Evolutionary conservation across 345 rosid genomes (phyloP), one percentile per base, ranked within the genome.

Genomic region (Linum lewisii): DNA sequence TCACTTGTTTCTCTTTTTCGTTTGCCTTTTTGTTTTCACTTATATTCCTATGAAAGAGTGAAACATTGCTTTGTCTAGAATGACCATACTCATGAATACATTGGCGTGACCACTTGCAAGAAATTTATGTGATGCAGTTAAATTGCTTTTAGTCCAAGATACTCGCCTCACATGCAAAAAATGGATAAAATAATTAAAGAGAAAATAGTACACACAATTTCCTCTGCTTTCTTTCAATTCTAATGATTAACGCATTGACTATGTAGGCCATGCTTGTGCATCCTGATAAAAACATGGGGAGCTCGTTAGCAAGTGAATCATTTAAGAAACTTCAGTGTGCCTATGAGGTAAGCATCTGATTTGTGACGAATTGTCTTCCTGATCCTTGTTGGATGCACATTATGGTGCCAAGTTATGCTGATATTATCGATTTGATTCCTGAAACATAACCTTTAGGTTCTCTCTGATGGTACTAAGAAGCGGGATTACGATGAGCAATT

Each of bases 221-320:
- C 47, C 18, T 4, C 47, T 42, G 18, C 16, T 42, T 42, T 16
- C 18, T 42, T 42, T 51, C 14, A 9, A 7, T 24, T 52, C 20
- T 20, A 21, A 20, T 21, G 20, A 20, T 52, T 52, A 11, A 21
- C 21, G 56, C 56, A n/a, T 62, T 22, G 61, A 53, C 18, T 72
- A 2, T 73, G 68, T 64, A 93, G 99, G 99, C 99, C 57, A 93
- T 85, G 97, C 80, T 90, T 74, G 99, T 94, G 58, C 99, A 94
- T 84, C 99, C 99, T 6, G 99, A 89, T 80, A 94, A 94, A 73
- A 94, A 94, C 67, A 81, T 81, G 95, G 97, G 99, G 64, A 94
- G 84, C 76, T 77, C 92, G 38, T 67, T 80, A 29, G 97, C 97
- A 23, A 90, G 99, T 66, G 99, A 94, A 69, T 90, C 99, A 21